Evolutionary conservation across 805 yeast species (phyloP).

Genomic region (Monosporozyma aerobia): DNA sequence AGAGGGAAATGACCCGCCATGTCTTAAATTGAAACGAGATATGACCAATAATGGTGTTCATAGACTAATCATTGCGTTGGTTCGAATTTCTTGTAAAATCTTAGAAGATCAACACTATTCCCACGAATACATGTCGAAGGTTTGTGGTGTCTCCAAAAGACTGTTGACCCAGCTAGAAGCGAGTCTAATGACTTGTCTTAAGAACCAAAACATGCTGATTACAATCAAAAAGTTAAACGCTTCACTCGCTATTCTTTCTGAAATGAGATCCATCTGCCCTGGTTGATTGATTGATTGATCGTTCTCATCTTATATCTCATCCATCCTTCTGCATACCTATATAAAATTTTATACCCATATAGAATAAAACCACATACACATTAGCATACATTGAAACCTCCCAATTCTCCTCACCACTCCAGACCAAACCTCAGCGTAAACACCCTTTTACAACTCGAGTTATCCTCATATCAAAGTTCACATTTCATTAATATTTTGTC

Average conservation of each 20-base stretch:
- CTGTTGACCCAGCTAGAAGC: slow-evolving; percentile 23
- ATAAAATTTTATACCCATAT: not conserved
- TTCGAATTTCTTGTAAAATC: slow-evolving; percentile 39
- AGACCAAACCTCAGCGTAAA: not conserved
- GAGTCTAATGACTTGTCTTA: slow-evolving; percentile 14
- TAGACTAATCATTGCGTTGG: slow-evolving; percentile 36
- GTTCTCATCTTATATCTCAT: too few species aligned
- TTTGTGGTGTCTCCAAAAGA: slow-evolving; percentile 36
- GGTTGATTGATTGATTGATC: not conserved
- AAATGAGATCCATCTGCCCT: slow-evolving; percentile 5
- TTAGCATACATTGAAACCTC: not conserved
- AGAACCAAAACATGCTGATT: slow-evolving; percentile 15
- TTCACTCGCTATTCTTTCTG: slow-evolving; percentile 8
- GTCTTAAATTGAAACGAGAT: slow-evolving; percentile 18
- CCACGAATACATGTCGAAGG: slow-evolving; percentile 39
- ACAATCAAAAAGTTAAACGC: slow-evolving; percentile 12
- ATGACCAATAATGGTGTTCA: slow-evolving; percentile 33
- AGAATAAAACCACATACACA: not conserved
- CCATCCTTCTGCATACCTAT: not conserved
- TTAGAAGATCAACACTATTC: slow-evolving; percentile 39
- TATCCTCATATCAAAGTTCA: not conserved
- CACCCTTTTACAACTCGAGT: not conserved
- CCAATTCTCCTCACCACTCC: not conserved
- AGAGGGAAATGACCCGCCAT: not conserved
- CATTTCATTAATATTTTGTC: not conserved